Percentiles rank a stretch among this genome's conserved stretches.
These are phyloP conservation scores for Tolypocladium pustulatum DNA, from an alignment of 2,329 filamentous ascomycete genomes.

Conservation along the genomic window DNA sequence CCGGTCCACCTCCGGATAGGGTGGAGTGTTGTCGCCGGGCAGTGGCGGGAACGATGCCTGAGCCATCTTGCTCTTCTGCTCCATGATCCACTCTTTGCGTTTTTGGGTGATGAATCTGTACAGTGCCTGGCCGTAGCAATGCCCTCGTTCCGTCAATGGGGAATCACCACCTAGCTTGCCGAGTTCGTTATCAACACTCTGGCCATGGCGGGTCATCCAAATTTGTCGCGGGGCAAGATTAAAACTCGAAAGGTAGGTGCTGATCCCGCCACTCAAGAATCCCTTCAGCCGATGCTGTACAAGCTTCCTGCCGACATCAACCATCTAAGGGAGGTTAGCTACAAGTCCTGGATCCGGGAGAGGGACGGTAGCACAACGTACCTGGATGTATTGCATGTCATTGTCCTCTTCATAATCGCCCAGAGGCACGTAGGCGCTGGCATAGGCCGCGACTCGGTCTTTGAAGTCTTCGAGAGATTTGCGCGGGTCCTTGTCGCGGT, in stretches of 20 bases:
- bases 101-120: conserved; percentile 77
- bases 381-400: conserved; percentile 86
- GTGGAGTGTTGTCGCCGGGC: conserved; percentile 85
- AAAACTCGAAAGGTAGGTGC: conserved; percentile 93
- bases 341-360: not conserved
- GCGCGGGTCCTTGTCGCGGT: conserved; percentile 82
- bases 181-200: conserved; percentile 76
- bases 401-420: conserved; percentile 85
- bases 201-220: conserved; percentile 94
- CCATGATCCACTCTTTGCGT: conserved; percentile 69
- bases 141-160: conserved; percentile 68
- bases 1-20: conserved; percentile 73
- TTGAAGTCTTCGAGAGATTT: conserved; percentile 86
- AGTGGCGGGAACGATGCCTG: conserved; percentile 79
- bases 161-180: conserved; percentile 91
- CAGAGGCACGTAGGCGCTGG: conserved; percentile 85
- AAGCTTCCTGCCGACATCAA: conserved; percentile 92
- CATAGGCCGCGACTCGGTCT: conserved; percentile 82
- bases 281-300: conserved; percentile 84
- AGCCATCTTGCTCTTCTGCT: conserved; percentile 68
- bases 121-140: conserved; percentile 67
- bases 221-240: conserved; percentile 93
- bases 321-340: conserved; percentile 52
- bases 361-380: conserved; percentile 15
- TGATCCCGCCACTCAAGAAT: conserved; percentile 84